A percentile compares a stretch with the other conserved stretches of the same genome.
phyloP scores from a whole-genome alignment of 2,329 filamentous ascomycete species.

The Epichloe festucae region DNA sequence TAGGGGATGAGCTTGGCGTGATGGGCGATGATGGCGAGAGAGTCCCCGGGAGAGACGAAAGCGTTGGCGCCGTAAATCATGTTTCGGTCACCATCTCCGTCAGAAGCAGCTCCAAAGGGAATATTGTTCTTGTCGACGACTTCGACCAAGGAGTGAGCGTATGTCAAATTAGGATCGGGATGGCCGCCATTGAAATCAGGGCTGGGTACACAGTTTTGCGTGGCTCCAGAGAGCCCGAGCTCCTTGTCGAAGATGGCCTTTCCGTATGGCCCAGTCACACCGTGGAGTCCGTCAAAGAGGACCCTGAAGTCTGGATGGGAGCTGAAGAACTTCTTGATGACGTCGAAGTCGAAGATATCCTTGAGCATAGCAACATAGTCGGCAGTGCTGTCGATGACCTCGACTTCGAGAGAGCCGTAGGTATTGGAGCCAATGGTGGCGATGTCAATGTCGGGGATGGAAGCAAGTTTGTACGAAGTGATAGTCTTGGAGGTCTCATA shows the following conservation, averaged over 20 bases:
- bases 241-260: slow-evolving; percentile 91
- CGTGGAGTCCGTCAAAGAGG: slow-evolving; percentile 86
- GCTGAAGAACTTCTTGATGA: slow-evolving; percentile 89
- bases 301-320: slow-evolving; percentile 88
- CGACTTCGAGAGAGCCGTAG: slow-evolving; percentile 80
- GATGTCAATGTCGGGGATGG: slow-evolving; percentile 79
- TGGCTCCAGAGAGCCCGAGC: slow-evolving; percentile 65
- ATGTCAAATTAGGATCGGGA: slow-evolving; percentile 95
- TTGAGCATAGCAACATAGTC: slow-evolving; percentile 95
- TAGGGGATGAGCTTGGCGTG: slow-evolving; percentile 93
- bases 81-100: slow-evolving; percentile 96
- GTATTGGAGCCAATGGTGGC: slow-evolving; percentile 67
- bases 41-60: slow-evolving; percentile 95
- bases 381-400: slow-evolving; percentile 83
- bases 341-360: slow-evolving; percentile 94
- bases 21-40: slow-evolving; percentile 94
- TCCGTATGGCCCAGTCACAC: slow-evolving; percentile 92
- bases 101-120: slow-evolving; percentile 91
- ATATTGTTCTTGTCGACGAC: slow-evolving; percentile 83
- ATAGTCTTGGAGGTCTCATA: slow-evolving; percentile 83
- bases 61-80: slow-evolving; percentile 98
- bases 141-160: slow-evolving; percentile 88
- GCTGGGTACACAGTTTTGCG: slow-evolving; percentile 83
- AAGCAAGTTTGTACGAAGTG: slow-evolving; percentile 81
- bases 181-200: slow-evolving; percentile 96